phyloP scores from a whole-genome alignment of 371 early-diverging fungal genomes.

The Rhizoclosmatium hyalinum region DNA sequence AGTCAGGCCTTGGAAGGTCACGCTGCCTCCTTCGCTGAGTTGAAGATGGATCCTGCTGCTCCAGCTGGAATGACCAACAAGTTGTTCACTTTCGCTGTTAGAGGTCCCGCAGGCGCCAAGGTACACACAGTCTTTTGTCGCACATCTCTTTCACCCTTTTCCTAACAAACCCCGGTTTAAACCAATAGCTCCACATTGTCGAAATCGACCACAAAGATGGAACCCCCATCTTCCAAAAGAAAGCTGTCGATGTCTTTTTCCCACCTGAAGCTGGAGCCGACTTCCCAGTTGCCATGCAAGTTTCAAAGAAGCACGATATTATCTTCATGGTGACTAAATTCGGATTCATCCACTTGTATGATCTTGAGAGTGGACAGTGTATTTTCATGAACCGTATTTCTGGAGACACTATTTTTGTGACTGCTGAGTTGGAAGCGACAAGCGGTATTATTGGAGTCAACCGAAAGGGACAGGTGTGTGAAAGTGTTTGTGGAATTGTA shows the following conservation, averaged over 20 bases:
- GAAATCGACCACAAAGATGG: slow-evolving; percentile 95
- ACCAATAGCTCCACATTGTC: slow-evolving; percentile 84
- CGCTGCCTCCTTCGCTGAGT: slow-evolving; percentile 93
- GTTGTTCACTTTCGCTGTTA: slow-evolving; percentile 92
- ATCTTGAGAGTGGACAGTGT: slow-evolving; percentile 90
- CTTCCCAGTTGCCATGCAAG: slow-evolving; percentile 97
- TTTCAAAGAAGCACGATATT: slow-evolving; percentile 87
- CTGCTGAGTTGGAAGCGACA: slow-evolving; percentile 86
- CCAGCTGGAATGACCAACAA: slow-evolving; percentile 71
- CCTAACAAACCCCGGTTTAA: background rate
- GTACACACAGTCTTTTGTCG: slow-evolving; percentile 49
- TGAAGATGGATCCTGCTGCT: slow-evolving; percentile 77
- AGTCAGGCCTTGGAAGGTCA: slow-evolving; percentile 97
- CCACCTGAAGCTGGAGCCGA: slow-evolving; percentile 92
- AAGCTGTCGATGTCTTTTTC: slow-evolving; percentile 92
- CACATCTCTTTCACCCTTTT: slow-evolving; percentile 8
- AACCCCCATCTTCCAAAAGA: slow-evolving; percentile 88
- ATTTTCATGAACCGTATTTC: slow-evolving; percentile 96
- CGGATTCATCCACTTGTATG: slow-evolving; percentile 97
- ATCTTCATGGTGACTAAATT: slow-evolving; percentile 95
- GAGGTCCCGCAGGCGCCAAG: slow-evolving; percentile 81
- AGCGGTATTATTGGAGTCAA: slow-evolving; percentile 95
- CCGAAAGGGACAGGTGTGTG: slow-evolving; percentile 88
- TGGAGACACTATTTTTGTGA: slow-evolving; percentile 96
- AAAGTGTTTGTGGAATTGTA: no score